Base-by-base conservation (phyloP, 352 stramenopile species). In the Hyaloperonospora arabidopsidis region DNA sequence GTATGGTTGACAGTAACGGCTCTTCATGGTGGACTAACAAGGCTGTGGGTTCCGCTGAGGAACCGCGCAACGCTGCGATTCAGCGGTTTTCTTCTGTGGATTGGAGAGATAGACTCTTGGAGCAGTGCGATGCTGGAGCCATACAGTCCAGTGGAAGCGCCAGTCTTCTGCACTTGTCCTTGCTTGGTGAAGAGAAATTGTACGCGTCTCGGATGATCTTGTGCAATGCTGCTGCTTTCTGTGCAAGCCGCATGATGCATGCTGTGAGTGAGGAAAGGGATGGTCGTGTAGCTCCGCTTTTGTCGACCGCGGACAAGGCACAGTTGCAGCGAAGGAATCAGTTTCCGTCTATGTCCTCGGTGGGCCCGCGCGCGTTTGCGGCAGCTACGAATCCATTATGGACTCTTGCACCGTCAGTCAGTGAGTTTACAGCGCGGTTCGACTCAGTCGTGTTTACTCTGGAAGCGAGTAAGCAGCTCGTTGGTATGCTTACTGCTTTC, bases 121-220 rank as follows among this genome's bases (percentile, higher is more conserved):
- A 85, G n/a, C 49, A 63, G 15, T 72, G 60, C 11, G 72, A 76
- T n/a, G 45, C 36, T 18, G 39, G 50, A 22, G 47, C 58, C 25
- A 49, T 67, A 15, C 61, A 61, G 35, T 65, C 64, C 25, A 71
- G 57, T 54, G 54, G 64, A 34, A 66, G 60, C 32, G 52, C 68
- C 15, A 64, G 59, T 1, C 32, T 90, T 29, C 55, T 90, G 40
- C 72, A 72, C 17, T 57, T 88, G 28, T 82, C 79, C 10, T 58
- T 87, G 12, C 81, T 91, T 53, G 77, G 82, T 13, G 78, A 93
- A 48, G 76, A 87, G 39, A 89, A 91, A 61, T 55, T 90, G 51
- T 87, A 90, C 52, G 76, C 79, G 25, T 85, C 79, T 32, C 73
- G 80, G 25, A 86, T 93, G 79, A 83, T 91, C 10, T 22, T 90